Conservation (phyloP, 192 early-diverging fungal genomes). For the Spizellomyces sp. region DNA sequence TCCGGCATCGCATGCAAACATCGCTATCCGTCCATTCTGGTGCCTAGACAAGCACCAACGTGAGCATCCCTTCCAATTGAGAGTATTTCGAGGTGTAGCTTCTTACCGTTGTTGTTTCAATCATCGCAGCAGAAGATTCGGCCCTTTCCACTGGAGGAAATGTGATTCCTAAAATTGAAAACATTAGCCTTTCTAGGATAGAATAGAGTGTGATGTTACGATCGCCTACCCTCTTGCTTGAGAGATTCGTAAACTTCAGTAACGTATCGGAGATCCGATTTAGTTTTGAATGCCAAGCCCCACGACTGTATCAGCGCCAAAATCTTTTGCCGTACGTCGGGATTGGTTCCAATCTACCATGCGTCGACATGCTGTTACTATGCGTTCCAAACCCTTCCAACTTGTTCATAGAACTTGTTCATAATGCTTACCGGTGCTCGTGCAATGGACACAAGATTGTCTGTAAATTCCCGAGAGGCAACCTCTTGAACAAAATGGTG, state of each 20-base stretch:
- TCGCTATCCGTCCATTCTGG: slow-evolving; percentile 97
- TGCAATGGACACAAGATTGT: slow-evolving; percentile 71
- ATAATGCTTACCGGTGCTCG: slow-evolving; percentile 52
- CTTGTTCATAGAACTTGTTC: not conserved
- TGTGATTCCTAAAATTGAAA: slow-evolving; percentile 47
- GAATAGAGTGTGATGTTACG: not conserved
- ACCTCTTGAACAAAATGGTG: slow-evolving; percentile 82
- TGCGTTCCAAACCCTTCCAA: no score
- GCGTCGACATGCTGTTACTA: not conserved
- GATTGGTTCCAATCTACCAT: slow-evolving; percentile 49
- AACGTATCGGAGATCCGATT: slow-evolving; percentile 78
- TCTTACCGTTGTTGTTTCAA: slow-evolving; percentile 85
- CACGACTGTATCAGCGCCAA: slow-evolving; percentile 86
- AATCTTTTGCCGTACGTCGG: slow-evolving; percentile 76
- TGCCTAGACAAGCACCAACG: slow-evolving; percentile 52
- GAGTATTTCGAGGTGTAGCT: not conserved
- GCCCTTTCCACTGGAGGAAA: slow-evolving; percentile 75
- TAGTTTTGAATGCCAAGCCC: slow-evolving; percentile 79
- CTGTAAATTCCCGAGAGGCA: slow-evolving; percentile 87
- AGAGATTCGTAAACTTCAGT: slow-evolving; percentile 78
- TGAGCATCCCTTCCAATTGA: not conserved
- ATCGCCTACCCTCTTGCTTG: slow-evolving; percentile 67
- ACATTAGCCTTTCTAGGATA: no score
- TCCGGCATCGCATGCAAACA: slow-evolving; percentile 92
- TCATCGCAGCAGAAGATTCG: slow-evolving; percentile 60